phyloP scores from a whole-genome alignment of 1,139 yeast species.

The Scheffersomyces titani region DNA sequence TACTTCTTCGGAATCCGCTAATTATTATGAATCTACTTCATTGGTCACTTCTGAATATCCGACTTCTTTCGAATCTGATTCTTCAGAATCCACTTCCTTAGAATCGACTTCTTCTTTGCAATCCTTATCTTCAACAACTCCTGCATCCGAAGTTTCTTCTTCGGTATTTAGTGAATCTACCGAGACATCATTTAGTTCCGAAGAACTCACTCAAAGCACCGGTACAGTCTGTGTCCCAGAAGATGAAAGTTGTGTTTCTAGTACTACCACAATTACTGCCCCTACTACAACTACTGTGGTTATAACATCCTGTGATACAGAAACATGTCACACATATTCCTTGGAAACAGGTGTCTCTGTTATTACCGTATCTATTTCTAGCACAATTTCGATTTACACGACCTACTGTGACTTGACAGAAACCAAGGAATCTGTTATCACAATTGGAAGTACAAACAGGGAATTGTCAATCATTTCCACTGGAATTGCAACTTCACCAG shows the following conservation, averaged over 20 bases:
- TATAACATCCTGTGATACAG: conserved; percentile 4
- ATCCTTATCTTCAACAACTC: too few species aligned
- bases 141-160: conserved; percentile 7
- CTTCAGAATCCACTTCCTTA: background rate
- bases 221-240: conserved; percentile 1
- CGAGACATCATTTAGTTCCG: conserved; percentile 5
- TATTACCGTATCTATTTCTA: conserved; percentile 4
- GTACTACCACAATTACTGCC: background rate
- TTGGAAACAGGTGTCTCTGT: conserved; percentile 9
- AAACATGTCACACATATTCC: conserved; percentile 5
- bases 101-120: conserved; percentile 4
- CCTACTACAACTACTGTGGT: conserved; percentile 3
- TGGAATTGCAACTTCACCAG: background rate
- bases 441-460: background rate
- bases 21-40: background rate
- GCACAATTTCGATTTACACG: conserved; percentile 21
- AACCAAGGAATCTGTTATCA: background rate
- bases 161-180: conserved; percentile 11
- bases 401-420: conserved; percentile 30
- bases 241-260: background rate
- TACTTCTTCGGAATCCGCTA: background rate
- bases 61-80: background rate
- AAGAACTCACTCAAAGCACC: conserved; percentile 7
- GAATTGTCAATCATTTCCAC: background rate
- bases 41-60: conserved; percentile 1